phyloP scores from a whole-genome alignment of 1,139 yeast species.

The Hyphopichia khmerensis region DNA sequence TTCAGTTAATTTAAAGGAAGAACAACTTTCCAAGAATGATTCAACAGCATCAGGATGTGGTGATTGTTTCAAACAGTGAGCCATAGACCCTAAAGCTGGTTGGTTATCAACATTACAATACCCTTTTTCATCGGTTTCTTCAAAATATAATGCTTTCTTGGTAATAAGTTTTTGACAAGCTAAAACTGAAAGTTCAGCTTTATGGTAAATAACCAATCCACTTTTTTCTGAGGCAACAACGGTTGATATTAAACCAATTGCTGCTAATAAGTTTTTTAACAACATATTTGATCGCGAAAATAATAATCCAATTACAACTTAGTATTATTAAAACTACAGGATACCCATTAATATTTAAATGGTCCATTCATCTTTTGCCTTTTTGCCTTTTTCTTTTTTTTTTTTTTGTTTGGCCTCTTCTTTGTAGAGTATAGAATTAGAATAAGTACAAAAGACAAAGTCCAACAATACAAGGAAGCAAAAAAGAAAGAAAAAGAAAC shows the following conservation, averaged over 20 bases:
- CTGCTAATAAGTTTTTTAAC: not conserved
- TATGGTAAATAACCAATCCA: conserved; percentile 15
- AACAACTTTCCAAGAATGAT: conserved; percentile 26
- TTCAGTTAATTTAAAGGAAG: conserved; percentile 24
- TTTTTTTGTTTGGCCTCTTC: too few relatives aligned
- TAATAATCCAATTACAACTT: too few relatives aligned
- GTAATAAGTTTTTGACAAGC: conserved; percentile 30
- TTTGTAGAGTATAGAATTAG: too few relatives aligned
- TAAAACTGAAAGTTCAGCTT: conserved; percentile 15
- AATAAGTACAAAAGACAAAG: too few relatives aligned
- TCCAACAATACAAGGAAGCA: too few relatives aligned
- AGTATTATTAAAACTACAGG: too few relatives aligned
- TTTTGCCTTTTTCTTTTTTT: too few relatives aligned
- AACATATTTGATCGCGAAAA: not conserved
- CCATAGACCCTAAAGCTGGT: conserved; percentile 40
- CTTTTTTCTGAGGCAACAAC: conserved; percentile 2
- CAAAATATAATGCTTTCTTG: conserved; percentile 25
- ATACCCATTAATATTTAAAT: too few relatives aligned
- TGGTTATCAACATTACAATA: conserved; percentile 32
- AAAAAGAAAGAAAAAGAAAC: too few relatives aligned
- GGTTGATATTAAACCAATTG: conserved; percentile 1
- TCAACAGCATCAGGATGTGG: conserved; percentile 24
- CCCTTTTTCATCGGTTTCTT: conserved; percentile 22
- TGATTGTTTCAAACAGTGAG: conserved; percentile 29
- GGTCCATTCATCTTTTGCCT: too few relatives aligned